A percentile compares a stretch with the other conserved stretches of the same genome.
These are phyloP conservation scores for Neolecta irregularis DNA, from an alignment of 1,139 yeast genomes.

Conservation along the genomic window DNA sequence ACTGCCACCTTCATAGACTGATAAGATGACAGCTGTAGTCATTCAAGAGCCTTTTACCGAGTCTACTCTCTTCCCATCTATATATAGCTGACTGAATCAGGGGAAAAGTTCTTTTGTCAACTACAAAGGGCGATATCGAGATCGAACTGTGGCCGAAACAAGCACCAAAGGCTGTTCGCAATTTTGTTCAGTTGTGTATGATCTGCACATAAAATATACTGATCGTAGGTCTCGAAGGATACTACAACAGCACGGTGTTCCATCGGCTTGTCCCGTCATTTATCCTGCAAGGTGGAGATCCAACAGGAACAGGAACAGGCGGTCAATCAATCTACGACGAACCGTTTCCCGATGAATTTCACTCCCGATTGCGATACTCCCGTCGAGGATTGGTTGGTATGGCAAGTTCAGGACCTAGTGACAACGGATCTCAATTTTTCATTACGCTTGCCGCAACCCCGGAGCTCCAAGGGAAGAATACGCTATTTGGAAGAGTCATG, in stretches of 20 bases:
- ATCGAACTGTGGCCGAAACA: slow-evolving; percentile 63
- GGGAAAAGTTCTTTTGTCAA: slow-evolving; percentile 34
- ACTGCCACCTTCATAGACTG: too few species aligned
- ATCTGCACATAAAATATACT: not conserved
- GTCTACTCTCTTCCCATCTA: not conserved
- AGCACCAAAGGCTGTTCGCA: slow-evolving; percentile 36
- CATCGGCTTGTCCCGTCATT: slow-evolving; percentile 29
- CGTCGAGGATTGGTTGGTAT: slow-evolving; percentile 45
- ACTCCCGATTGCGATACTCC: slow-evolving; percentile 38
- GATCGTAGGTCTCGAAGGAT: slow-evolving; percentile 21
- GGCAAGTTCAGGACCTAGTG: slow-evolving; percentile 26
- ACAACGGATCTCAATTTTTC: slow-evolving; percentile 37
- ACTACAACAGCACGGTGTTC: slow-evolving; percentile 32
- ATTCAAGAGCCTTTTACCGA: slow-evolving; percentile 6
- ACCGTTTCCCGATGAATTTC: slow-evolving; percentile 34
- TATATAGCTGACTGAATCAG: slow-evolving; percentile 1
- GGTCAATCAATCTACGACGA: slow-evolving; percentile 21
- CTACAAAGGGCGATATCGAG: slow-evolving; percentile 46
- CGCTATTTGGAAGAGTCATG: slow-evolving; percentile 47
- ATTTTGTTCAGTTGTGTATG: slow-evolving; percentile 37
- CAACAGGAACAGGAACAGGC: slow-evolving; percentile 25
- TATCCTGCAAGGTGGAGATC: slow-evolving; percentile 30
- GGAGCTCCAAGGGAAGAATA: slow-evolving; percentile 33
- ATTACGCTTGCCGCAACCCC: slow-evolving; percentile 35
- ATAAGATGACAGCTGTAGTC: not conserved